Percentiles rank a stretch among this genome's conserved stretches.
Evolutionary conservation across 2,329 filamentous ascomycete genomes (phyloP).

Genomic region (Sporothrix brasiliensis): DNA sequence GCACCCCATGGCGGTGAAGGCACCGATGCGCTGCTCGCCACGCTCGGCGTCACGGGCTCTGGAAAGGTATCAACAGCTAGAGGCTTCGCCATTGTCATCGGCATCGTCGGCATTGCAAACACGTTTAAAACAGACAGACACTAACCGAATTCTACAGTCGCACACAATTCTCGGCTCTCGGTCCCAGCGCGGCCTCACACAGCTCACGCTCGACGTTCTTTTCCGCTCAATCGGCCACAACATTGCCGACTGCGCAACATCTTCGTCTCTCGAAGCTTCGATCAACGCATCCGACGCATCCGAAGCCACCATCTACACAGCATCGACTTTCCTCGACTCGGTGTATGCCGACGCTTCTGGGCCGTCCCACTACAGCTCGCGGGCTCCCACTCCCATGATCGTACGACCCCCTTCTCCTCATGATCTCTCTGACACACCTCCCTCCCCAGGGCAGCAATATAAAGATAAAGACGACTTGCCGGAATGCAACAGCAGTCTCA

Average conservation of each 20-base stretch:
- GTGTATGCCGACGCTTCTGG: slow-evolving; percentile 68
- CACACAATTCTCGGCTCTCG: slow-evolving; percentile 93
- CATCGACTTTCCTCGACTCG: slow-evolving; percentile 75
- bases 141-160: slow-evolving; percentile 58
- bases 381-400: slow-evolving; percentile 70
- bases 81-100: slow-evolving; percentile 17
- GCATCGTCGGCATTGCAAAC: slow-evolving; percentile 23
- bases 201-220: slow-evolving; percentile 86
- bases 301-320: slow-evolving; percentile 75
- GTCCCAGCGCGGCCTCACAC: slow-evolving; percentile 83
- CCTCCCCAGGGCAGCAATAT: background rate
- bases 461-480: background rate
- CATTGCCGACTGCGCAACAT: slow-evolving; percentile 64
- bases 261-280: slow-evolving; percentile 69
- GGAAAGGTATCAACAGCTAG: slow-evolving; percentile 69
- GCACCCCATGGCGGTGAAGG: slow-evolving; percentile 73
- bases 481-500: slow-evolving; percentile 29
- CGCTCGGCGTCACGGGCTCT: slow-evolving; percentile 89
- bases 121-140: background rate
- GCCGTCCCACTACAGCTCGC: slow-evolving; percentile 62
- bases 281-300: slow-evolving; percentile 76
- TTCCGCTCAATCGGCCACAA: slow-evolving; percentile 78
- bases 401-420: slow-evolving; percentile 57
- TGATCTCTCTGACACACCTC: slow-evolving; percentile 44
- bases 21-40: slow-evolving; percentile 86